These are phyloP conservation scores for Penicillium glabrum DNA, from an alignment of 2,329 filamentous ascomycete species.

Conservation along the genomic window DNA sequence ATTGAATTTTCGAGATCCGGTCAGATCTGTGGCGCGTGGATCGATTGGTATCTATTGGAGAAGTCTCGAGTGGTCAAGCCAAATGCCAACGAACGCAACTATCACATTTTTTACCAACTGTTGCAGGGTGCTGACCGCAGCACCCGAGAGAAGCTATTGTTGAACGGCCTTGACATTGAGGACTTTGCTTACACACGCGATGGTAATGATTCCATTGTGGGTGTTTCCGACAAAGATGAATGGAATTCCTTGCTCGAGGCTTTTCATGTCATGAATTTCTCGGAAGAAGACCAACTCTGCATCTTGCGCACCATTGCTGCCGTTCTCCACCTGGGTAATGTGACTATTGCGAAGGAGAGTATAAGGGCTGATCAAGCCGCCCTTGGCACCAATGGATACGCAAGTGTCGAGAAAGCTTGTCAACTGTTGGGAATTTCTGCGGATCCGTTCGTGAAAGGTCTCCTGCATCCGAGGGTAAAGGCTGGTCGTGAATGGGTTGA, in stretches of 20 bases:
- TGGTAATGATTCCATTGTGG: conserved; percentile 87
- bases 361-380: conserved; percentile 87
- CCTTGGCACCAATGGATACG: conserved; percentile 71
- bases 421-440: conserved; percentile 78
- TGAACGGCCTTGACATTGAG: conserved; percentile 73
- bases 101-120: conserved; percentile 96
- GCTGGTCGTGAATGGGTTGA: conserved; percentile 98
- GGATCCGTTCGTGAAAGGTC: conserved; percentile 81
- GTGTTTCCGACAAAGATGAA: conserved; percentile 86
- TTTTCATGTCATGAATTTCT: conserved; percentile 91
- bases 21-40: conserved; percentile 91
- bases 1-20: conserved; percentile 90
- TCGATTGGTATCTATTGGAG: conserved; percentile 97
- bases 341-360: conserved; percentile 86
- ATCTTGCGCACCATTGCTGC: conserved; percentile 87
- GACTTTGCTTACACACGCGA: conserved; percentile 90
- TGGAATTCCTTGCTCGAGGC: conserved; percentile 90
- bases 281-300: conserved; percentile 75
- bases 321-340: conserved; percentile 90
- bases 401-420: conserved; percentile 76
- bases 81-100: conserved; percentile 86
- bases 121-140: conserved; percentile 75
- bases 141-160: conserved; percentile 73
- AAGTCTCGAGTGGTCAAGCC: conserved; percentile 96
- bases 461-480: conserved; percentile 91